Evolutionary conservation across 257 asterid species (phyloP), one percentile per base, ranked within the genome.

Genomic region (Solanum neorickii): DNA sequence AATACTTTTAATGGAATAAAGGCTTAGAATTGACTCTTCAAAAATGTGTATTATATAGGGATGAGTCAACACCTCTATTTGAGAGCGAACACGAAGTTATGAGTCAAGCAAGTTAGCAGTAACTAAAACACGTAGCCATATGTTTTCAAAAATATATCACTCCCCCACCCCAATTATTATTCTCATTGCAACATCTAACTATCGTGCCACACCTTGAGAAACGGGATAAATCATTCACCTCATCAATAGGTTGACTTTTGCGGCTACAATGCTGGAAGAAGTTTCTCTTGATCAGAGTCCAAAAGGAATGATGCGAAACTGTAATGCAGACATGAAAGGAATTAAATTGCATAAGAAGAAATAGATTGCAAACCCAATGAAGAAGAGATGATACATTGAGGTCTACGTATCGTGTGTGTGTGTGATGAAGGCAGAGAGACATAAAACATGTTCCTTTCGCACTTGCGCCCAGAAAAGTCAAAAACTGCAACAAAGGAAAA

Each of bases 211-310:
- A 18, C 69, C 29, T 16, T 62, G 68, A 80, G 69, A 49, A 80
- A 33, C 2, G 85, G 85, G 29, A 90, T 82, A 72, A 88, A 60
- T 88, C 65, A 87, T 56, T 89, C 87, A 93, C 99, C 95, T 96
- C 99, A 83, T 95, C 99, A 74, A 96, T 95, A 69, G 93, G 88
- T 90, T 94, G 98, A 80, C 88, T 93, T 91, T 96, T 95, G 87
- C 96, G 96, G 87, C 90, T 93, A 69, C 98, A 96, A 80, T 91
- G 95, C 90, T 91, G 94, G 92, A 94, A 93, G 89, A 91, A 66
- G 88, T 94, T 95, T 85, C 95, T 90, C 94, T 91, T 95, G 90
- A 96, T 91, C 86, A 91, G 94, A 33, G 91, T 93, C 95, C 96
- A 96, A 46, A 94, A 70, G 83, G 95, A 87, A 87, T 91, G 92